Base-by-base conservation (phyloP, 2,329 filamentous ascomycete species). In the Fusarium sp. region DNA sequence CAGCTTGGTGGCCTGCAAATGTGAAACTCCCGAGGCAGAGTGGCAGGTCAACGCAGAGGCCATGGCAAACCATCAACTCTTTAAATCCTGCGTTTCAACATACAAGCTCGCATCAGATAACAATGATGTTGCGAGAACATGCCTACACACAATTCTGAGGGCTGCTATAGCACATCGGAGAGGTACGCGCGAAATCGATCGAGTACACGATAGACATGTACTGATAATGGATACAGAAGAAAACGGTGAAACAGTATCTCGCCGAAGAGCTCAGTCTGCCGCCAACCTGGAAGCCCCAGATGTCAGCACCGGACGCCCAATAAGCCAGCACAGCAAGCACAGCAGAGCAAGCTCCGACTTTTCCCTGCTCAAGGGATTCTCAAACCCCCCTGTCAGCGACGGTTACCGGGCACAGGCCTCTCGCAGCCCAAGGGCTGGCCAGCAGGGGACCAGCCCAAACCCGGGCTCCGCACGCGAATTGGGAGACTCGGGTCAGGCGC, bases 1-100 rank as follows among this genome's bases (percentile, higher is more conserved):
- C 62, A 88, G 96, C 71, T 89, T 98, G 47, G 93, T 97, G 61
- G 94, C 94, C 64, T 96, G 92, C 82, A 98, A 98, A 87, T 97
- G 94, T 85, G 96, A 98, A 82, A 89, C 91, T 60, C 91, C 92
- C 57, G 89, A 92, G 71, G 88, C 89, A 67, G 86, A 90, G 68
- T 91, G 93, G 79, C 89, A 94, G 79, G 87, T 97, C 65, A 91
- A 96, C 78, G 89, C 92, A 16, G 87, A 90, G 31, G 88, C 85
- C 64, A 88, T 96, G 50, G 85, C 88, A 56, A 83, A 82, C 66
- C 91, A 93, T 78, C 84, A 89, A 58, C 86, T 89, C 73, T 93
- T 93, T 76, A 89, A 92, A 69, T 88, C 92, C 18, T 93, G 90
- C 76, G 88, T 96, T 71, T 90, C 91, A 71, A 90, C 92, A 63